phyloP scores from a whole-genome alignment of 441 rosid species.

The Biscutella laevigata region DNA sequence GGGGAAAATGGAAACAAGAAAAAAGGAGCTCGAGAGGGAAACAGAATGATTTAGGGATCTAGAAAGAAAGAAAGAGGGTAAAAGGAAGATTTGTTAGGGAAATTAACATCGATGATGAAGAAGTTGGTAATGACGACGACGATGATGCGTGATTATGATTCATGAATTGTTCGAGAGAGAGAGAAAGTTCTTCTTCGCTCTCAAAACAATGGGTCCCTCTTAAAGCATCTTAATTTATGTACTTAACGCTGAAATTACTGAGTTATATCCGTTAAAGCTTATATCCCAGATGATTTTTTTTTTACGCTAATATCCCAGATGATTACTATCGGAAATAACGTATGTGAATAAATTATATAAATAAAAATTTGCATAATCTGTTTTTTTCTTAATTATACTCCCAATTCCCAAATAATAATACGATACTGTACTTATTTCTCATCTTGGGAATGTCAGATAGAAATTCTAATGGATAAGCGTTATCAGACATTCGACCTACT shows the following conservation, averaged over 20 bases:
- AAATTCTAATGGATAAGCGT: conserved; percentile 10
- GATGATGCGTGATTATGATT: conserved; percentile 23
- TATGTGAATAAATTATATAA: no score
- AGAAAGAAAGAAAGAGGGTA: neutral
- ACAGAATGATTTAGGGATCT: neutral
- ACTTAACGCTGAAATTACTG: neutral
- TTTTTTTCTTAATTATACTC: neutral
- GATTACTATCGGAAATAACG: no score
- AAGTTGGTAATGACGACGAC: conserved; percentile 28
- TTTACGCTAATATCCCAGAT: no score
- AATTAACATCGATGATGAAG: conserved; percentile 14
- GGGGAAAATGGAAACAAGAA: neutral
- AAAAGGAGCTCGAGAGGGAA: neutral
- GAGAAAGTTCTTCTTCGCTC: neutral
- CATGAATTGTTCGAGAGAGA: conserved; percentile 14
- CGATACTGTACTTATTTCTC: neutral
- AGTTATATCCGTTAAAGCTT: conserved; percentile 11
- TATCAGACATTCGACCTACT: conserved; percentile 5
- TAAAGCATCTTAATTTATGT: neutral
- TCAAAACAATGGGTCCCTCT: conserved; percentile 19
- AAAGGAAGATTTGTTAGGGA: conserved; percentile 1
- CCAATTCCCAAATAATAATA: neutral
- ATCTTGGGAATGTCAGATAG: neutral
- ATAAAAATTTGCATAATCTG: neutral
- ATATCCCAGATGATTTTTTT: no score